Conservation (phyloP, 257 asterid species). For the Nicotiana obtusifolia region DNA sequence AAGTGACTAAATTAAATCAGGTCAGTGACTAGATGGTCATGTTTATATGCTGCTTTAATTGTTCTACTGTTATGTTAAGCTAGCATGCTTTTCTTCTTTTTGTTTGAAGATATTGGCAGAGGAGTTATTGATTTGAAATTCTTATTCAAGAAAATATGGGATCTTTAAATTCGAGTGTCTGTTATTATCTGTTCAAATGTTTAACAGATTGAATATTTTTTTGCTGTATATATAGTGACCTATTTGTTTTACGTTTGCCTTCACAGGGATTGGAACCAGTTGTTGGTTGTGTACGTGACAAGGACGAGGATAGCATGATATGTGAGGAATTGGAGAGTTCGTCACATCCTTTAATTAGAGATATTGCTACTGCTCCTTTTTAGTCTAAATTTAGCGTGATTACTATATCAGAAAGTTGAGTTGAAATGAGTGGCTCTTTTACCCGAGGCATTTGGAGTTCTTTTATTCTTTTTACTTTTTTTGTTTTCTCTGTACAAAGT, state of each 20-base stretch:
- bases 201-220: background rate
- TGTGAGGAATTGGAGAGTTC: background rate
- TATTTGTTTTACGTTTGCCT: background rate
- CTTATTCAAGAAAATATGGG: too few species aligned
- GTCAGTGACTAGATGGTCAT: too few species aligned
- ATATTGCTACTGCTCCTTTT: constrained; percentile 41
- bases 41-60: too few species aligned
- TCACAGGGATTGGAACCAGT: constrained; percentile 43
- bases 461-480: background rate
- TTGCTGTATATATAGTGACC: background rate
- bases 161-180: too few species aligned
- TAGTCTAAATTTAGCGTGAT: background rate
- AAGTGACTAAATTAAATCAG: too few species aligned
- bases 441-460: background rate
- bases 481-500: background rate
- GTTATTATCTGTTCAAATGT: background rate
- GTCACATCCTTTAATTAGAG: constrained; percentile 13
- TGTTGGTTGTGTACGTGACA: constrained; percentile 16
- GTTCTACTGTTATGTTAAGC: too few species aligned
- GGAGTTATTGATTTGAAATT: too few species aligned
- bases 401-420: background rate
- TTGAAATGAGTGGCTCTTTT: background rate
- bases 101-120: too few species aligned
- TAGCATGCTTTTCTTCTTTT: too few species aligned
- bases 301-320: background rate